Evolutionary conservation across 2,329 filamentous ascomycete species (phyloP).

Genomic region (Microascus cirrosus): DNA sequence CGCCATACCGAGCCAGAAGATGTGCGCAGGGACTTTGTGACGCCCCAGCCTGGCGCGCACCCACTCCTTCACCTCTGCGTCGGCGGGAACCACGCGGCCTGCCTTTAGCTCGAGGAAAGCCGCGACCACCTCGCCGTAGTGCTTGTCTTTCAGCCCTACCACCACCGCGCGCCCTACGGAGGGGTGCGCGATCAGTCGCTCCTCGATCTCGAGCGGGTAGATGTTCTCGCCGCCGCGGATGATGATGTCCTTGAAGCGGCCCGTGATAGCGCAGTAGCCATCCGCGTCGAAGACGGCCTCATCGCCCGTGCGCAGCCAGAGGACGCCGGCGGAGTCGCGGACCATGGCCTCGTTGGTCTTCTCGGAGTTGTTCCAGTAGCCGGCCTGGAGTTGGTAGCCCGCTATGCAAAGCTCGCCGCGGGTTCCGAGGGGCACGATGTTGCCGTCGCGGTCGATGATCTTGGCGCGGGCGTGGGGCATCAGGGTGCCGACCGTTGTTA

Average conservation of each 20-base stretch:
- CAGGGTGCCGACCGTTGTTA: constrained; percentile 64
- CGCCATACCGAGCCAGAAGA: constrained; percentile 65
- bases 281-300: constrained; percentile 56
- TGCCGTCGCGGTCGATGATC: constrained; percentile 58
- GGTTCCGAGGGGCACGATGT: constrained; percentile 54
- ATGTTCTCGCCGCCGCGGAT: constrained; percentile 66
- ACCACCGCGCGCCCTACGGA: constrained; percentile 54
- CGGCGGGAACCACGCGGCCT: constrained; percentile 22
- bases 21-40: constrained; percentile 59
- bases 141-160: constrained; percentile 56
- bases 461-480: constrained; percentile 70
- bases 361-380: constrained; percentile 58
- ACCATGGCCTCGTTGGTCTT: constrained; percentile 57
- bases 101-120: constrained; percentile 42
- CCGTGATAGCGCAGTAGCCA: constrained; percentile 63
- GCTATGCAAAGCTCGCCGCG: constrained; percentile 67
- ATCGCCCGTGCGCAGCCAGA: constrained; percentile 61
- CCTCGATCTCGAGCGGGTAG: constrained; percentile 67
- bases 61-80: constrained; percentile 50
- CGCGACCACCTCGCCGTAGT: constrained; percentile 63
- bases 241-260: constrained; percentile 70
- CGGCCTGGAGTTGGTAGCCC: constrained; percentile 63
- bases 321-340: constrained; percentile 36
- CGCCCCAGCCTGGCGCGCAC: constrained; percentile 48
- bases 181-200: constrained; percentile 55